Evolutionary conservation across 108 stramenopile species (phyloP).

Genomic region (Pseudonitzschia pungens): DNA sequence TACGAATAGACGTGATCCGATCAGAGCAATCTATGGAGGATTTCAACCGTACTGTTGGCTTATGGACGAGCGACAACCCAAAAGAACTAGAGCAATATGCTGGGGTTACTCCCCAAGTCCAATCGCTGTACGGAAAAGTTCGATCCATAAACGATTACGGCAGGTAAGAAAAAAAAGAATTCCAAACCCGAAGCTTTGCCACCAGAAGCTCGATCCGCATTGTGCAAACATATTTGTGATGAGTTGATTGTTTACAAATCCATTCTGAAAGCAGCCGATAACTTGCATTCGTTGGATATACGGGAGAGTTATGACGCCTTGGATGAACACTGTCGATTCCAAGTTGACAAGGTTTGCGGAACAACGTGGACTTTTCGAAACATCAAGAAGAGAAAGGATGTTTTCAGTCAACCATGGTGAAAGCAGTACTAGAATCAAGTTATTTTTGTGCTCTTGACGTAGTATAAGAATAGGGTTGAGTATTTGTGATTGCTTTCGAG

Average conservation of each 20-base stretch:
- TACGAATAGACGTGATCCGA: conserved; percentile 11
- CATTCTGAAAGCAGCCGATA: not conserved
- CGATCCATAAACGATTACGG: not conserved
- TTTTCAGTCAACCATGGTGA: not conserved
- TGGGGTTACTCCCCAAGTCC: not conserved
- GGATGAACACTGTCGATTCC: not conserved
- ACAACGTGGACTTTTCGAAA: not conserved
- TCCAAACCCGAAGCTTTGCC: not conserved
- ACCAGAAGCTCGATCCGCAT: not conserved
- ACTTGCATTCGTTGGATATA: not conserved
- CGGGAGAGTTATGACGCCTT: not conserved
- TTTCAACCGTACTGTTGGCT: conserved; percentile 1
- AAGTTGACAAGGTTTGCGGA: conserved; percentile 1
- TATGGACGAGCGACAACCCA: not conserved
- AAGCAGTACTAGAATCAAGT: not conserved
- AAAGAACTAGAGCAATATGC: not conserved
- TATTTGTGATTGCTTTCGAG: too few relatives aligned
- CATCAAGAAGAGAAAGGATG: conserved; percentile 4
- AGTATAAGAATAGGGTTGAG: too few relatives aligned
- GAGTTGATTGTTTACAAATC: not conserved
- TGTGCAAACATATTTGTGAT: not conserved
- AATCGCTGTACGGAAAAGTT: conserved; percentile 1
- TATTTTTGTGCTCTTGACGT: too few relatives aligned
- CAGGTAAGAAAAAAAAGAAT: not conserved
- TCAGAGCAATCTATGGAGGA: conserved; percentile 14